These are phyloP conservation scores for Amanita rubescens DNA, from an alignment of 768 basidiomycete genomes.

Conservation along the genomic window DNA sequence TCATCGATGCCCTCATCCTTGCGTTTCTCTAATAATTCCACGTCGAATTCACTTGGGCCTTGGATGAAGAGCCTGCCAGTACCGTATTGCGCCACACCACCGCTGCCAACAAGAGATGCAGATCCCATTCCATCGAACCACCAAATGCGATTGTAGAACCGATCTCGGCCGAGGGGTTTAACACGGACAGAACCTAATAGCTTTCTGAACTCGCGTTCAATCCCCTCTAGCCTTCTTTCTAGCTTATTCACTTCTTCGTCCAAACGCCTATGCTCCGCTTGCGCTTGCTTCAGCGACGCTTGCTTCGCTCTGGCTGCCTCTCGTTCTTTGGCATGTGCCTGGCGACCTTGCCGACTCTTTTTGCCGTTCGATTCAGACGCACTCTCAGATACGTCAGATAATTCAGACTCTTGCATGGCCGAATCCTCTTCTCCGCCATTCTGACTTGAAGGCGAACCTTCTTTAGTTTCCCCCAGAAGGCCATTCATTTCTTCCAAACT, in stretches of 20 bases:
- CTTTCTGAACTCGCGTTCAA: constrained; percentile 93
- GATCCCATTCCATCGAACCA: constrained; percentile 98
- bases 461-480: constrained; percentile 53
- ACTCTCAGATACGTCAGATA: constrained; percentile 67
- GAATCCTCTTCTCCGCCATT: constrained; percentile 51
- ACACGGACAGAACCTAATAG: constrained; percentile 78
- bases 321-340: constrained; percentile 71
- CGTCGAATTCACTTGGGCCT: constrained; percentile 80
- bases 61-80: constrained; percentile 90
- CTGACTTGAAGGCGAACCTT: constrained; percentile 32
- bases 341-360: constrained; percentile 44
- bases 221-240: constrained; percentile 72
- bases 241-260: constrained; percentile 85
- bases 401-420: constrained; percentile 56
- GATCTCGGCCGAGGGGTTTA: constrained; percentile 84
- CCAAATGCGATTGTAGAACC: constrained; percentile 95
- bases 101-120: constrained; percentile 68
- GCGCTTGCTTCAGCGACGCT: constrained; percentile 72
- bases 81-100: constrained; percentile 76
- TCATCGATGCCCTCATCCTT: constrained; percentile 50
- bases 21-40: constrained; percentile 58
- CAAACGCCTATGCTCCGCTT: constrained; percentile 75
- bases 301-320: constrained; percentile 74
- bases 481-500: constrained; percentile 70
- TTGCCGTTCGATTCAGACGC: constrained; percentile 46